Conservation (phyloP, 768 basidiomycete genomes). For the Suillus brevipes region DNA sequence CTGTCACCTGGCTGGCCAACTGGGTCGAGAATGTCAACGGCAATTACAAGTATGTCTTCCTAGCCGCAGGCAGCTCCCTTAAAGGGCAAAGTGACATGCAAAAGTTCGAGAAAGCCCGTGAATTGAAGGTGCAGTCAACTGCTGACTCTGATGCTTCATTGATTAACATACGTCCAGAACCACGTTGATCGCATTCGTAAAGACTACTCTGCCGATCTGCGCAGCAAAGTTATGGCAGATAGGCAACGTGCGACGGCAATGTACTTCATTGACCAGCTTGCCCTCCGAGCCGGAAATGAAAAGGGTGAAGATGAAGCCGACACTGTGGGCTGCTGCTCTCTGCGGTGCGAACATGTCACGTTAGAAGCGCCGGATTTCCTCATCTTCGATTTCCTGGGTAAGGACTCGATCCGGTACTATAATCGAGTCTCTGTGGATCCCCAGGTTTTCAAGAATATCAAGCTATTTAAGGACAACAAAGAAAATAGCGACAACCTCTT, state of each 20-base stretch:
- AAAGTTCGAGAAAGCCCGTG: conserved; percentile 97
- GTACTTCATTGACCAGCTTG: conserved; percentile 97
- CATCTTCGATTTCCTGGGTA: conserved; percentile 96
- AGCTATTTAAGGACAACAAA: conserved; percentile 95
- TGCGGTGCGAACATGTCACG: conserved; percentile 96
- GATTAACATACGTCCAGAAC: conserved; percentile 47
- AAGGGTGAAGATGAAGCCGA: conserved; percentile 99
- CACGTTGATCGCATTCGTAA: conserved; percentile 89
- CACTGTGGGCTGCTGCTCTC: conserved; percentile 97
- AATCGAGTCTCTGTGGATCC: conserved; percentile 86
- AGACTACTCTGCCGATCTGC: conserved; percentile 84
- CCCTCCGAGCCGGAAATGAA: conserved; percentile 98
- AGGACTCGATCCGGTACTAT: conserved; percentile 98
- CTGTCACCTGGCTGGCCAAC: conserved; percentile 97
- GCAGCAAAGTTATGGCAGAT: conserved; percentile 89
- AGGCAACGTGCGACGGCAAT: conserved; percentile 98
- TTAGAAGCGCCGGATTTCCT: conserved; percentile 84
- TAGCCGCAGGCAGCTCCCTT: conserved; percentile 94
- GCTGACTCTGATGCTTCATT: neutral
- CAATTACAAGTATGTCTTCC: conserved; percentile 95
- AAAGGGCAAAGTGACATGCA: conserved; percentile 98
- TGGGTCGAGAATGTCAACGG: conserved; percentile 99
- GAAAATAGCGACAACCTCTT: conserved; percentile 85
- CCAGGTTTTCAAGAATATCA: conserved; percentile 97
- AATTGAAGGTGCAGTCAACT: conserved; percentile 71